Conservation (phyloP, 202 grass and related monocot species). For the Eragrostis tef region DNA sequence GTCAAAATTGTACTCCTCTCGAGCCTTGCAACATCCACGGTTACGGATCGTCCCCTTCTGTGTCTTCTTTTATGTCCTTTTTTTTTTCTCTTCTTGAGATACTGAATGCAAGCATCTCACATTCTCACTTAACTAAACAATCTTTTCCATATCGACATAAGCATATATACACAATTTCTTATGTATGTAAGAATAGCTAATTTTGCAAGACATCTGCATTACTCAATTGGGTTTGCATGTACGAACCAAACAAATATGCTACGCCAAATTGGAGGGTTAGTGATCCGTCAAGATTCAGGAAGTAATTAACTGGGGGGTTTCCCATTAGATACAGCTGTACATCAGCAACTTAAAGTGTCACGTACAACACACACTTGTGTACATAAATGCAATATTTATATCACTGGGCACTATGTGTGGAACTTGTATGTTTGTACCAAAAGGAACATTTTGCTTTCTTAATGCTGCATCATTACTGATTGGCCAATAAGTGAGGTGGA, state of each 20-base stretch:
- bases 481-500: constrained; percentile 31
- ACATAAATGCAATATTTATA: constrained; percentile 52
- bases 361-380: not conserved
- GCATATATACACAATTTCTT: not conserved
- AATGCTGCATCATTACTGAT: constrained; percentile 43
- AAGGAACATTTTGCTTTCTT: constrained; percentile 45
- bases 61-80: too few relatives aligned
- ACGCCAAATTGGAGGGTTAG: not conserved
- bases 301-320: not conserved
- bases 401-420: constrained; percentile 38
- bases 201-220: not conserved
- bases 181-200: not conserved
- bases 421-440: constrained; percentile 42
- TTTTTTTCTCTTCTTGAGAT: too few relatives aligned
- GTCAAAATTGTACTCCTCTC: not conserved
- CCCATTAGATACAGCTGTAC: not conserved
- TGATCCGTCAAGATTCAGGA: constrained; percentile 1
- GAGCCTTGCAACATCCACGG: too few relatives aligned
- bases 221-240: not conserved
- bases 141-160: not conserved
- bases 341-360: constrained; percentile 32
- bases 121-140: not conserved
- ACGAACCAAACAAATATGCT: not conserved
- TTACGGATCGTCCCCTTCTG: too few relatives aligned
- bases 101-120: not conserved